Evolutionary conservation across 352 stramenopile genomes (phyloP), one percentile per base, ranked within the genome.

Genomic region (Achlya hypogyna): DNA sequence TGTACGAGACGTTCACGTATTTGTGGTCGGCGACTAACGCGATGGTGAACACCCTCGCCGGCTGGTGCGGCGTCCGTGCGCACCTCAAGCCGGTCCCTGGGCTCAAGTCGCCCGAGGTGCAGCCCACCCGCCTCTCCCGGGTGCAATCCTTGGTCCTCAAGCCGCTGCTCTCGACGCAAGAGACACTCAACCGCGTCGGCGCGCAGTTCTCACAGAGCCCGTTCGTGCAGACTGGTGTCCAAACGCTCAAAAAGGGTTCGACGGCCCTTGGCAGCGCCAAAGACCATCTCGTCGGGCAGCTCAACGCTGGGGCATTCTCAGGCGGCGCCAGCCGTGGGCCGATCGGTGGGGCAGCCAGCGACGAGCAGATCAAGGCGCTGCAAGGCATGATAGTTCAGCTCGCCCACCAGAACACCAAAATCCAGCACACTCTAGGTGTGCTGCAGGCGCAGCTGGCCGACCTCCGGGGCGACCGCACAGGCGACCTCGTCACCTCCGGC

Each of bases 361-460:
- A 64, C 34, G 42, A 35, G 10, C 71, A 69, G 25, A 77, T 59
- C n/a, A 83, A 72, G 54, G 58, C 79, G 9, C 65, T 86, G 1
- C 71, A 84, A 53, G 78, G 75, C 35, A 84, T 87, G 77, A 69
- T 87, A 10, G 51, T 87, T 5, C 78, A 85, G 51, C 69, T 87
- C 3, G 77, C 78, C 22, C 69, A 85, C 8, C 77, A 85, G 63
- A 87, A 84, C 58, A 76, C 82, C 43, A 73, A 65, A 9, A 65
- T 85, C 9, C 45, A 84, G 40, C 77, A 72, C n/a, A 72, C 78
- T 14, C 53, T 87, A 4, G 79, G 79, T 5, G 74, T 84, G 12
- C 27, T 87, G 27, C 74, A 65, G 18, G 32, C 51, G 5, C 35
- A 72, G n/a, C 51, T 65, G 0, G 25, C 69, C 2, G 70, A 72